A percentile compares a stretch with the other conserved stretches of the same genome.
These are phyloP conservation scores for Diversispora eburnea DNA, from an alignment of 192 early-diverging fungal genomes.

Conservation along the genomic window DNA sequence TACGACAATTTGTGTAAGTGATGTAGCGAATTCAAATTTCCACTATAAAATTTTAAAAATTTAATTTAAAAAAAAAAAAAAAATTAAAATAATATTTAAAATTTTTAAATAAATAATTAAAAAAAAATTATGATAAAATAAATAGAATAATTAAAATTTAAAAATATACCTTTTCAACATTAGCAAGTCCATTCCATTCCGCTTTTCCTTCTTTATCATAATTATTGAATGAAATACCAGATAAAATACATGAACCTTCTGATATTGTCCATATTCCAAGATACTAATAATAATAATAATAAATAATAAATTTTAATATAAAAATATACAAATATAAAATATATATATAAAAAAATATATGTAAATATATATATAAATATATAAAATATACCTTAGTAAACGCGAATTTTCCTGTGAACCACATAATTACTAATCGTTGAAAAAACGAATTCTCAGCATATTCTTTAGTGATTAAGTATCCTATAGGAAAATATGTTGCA, in stretches of 20 bases:
- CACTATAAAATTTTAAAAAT: not conserved
- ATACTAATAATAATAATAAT: constrained; percentile 37
- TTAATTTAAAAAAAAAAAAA: not conserved
- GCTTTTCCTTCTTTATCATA: constrained; percentile 41
- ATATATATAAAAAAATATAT: not conserved
- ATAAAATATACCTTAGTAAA: constrained; percentile 44
- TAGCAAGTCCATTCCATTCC: constrained; percentile 52
- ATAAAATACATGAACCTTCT: constrained; percentile 53
- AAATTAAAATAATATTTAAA: not conserved
- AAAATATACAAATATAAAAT: not conserved
- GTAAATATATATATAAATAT: not conserved
- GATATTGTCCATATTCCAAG: constrained; percentile 59
- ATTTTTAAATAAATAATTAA: not conserved
- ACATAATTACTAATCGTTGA: constrained; percentile 41
- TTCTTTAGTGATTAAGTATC: constrained; percentile 43
- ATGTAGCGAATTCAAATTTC: constrained; percentile 51
- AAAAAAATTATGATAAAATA: too few relatives aligned
- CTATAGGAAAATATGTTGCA: constrained; percentile 42
- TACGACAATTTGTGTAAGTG: constrained; percentile 47
- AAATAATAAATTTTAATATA: not conserved
- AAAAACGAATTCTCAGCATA: constrained; percentile 35
- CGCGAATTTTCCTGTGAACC: constrained; percentile 49
- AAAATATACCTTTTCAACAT: constrained; percentile 37
- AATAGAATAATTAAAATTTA: too few relatives aligned
- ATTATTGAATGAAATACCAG: constrained; percentile 59